Evolutionary conservation across 2,329 filamentous ascomycete species (phyloP), one percentile per base, ranked within the genome.

Genomic region (Uncinocarpus reesii): DNA sequence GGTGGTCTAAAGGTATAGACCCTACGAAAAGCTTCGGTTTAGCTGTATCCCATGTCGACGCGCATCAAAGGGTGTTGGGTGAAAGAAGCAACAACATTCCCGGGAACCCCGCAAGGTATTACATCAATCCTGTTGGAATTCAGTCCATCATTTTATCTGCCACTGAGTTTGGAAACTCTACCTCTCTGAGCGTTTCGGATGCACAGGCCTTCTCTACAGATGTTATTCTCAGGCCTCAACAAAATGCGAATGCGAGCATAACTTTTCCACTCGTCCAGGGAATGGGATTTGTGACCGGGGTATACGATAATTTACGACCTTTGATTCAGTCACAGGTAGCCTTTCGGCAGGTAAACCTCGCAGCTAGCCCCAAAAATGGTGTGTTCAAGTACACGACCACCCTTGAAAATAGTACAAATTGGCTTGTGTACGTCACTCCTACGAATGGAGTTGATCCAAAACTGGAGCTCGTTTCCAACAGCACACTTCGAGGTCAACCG

Each of bases 241-340:
- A 64, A n/a, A 70, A 70, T 2, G 72, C 75, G 7, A 63, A 71
- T 1, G 76, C 83, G 0, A 71, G 76, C 1, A 75, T 96, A 16
- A 82, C 78, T 0, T 87, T 94, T 55, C 88, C 89, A 0, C 62
- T 95, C 6, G 80, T 94, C 0, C 90, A 96, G 61, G 92, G 92
- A 8, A 92, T 93, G 80, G 83, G 79, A 0, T 94, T 88, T 57
- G 72, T 95, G 15, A 95, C 89, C 3, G 89, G 75, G 0, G 65
- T 84, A 15, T 96, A 89, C 65, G 74, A 73, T 47, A 79, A 80
- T 24, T 73, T 79, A 0, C 81, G 79, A 6, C 90, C 90, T 0
- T 60, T 81, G 3, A 74, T 96, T 36, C 80, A 89, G 56, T 83
- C 81, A 18, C 80, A 79, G 1, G 76, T 92, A 1, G 83, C 82